phyloP scores from a whole-genome alignment of 2,329 filamentous ascomycete genomes.

The Colletotrichum sp. region DNA sequence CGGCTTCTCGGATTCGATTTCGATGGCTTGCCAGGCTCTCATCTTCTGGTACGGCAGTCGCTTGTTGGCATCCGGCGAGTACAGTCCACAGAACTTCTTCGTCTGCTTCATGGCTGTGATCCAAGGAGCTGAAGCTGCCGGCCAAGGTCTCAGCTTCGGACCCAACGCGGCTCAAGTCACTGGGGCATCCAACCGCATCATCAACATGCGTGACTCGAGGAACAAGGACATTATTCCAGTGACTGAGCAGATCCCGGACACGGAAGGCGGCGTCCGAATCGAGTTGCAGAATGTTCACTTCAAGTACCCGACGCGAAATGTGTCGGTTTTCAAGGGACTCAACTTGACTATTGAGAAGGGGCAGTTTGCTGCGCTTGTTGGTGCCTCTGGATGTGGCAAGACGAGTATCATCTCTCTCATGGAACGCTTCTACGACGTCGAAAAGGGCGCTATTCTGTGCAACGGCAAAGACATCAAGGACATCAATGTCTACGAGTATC shows the following conservation, averaged over 20 bases:
- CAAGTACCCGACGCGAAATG: slow-evolving; percentile 63
- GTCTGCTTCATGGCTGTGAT: slow-evolving; percentile 70
- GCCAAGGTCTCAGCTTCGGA: slow-evolving; percentile 70
- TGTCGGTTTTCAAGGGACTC: slow-evolving; percentile 64
- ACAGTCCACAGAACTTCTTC: slow-evolving; percentile 52
- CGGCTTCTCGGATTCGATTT: slow-evolving; percentile 71
- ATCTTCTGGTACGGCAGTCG: slow-evolving; percentile 72
- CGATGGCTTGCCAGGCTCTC: slow-evolving; percentile 66
- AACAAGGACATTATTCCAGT: slow-evolving; percentile 36
- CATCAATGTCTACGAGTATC: slow-evolving; percentile 67
- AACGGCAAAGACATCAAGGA: slow-evolving; percentile 65
- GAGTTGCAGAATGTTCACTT: slow-evolving; percentile 64
- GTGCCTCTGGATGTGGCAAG: slow-evolving; percentile 74
- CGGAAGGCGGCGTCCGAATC: slow-evolving; percentile 57
- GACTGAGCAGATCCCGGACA: slow-evolving; percentile 44
- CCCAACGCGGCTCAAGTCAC: slow-evolving; percentile 67
- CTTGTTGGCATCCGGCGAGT: slow-evolving; percentile 59
- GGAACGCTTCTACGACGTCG: slow-evolving; percentile 74
- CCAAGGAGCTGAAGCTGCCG: slow-evolving; percentile 70
- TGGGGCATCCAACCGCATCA: slow-evolving; percentile 64
- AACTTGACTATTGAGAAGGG: slow-evolving; percentile 70
- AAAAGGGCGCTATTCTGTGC: slow-evolving; percentile 67
- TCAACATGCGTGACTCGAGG: slow-evolving; percentile 53
- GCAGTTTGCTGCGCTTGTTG: slow-evolving; percentile 74
- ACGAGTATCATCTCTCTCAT: slow-evolving; percentile 71